Conservation (phyloP, 2,329 filamentous ascomycete genomes). For the Alternaria triticimaculans region DNA sequence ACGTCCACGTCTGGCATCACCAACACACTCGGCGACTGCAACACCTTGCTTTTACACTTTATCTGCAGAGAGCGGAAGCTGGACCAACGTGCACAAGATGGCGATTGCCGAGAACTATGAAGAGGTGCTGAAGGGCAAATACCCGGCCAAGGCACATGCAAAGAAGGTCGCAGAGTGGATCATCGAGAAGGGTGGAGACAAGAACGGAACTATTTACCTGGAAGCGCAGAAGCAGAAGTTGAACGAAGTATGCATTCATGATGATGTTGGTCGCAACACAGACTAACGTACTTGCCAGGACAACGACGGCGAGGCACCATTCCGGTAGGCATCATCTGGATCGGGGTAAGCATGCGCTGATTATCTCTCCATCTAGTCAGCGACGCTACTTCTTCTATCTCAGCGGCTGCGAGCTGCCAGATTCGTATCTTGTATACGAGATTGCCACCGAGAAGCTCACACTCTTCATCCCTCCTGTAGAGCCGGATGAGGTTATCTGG, state of each 20-base stretch:
- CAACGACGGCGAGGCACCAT: conserved; percentile 81
- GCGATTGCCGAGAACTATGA: conserved; percentile 43
- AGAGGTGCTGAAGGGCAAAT: conserved; percentile 62
- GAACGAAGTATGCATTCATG: conserved; percentile 62
- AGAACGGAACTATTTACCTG: conserved; percentile 80
- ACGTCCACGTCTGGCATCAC: neutral
- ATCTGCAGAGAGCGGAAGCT: conserved; percentile 9
- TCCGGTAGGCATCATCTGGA: conserved; percentile 64
- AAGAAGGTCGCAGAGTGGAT: conserved; percentile 83
- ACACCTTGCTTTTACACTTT: conserved; percentile 9
- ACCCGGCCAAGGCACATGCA: conserved; percentile 87
- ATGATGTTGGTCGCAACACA: neutral
- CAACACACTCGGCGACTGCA: neutral
- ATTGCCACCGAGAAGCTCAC: conserved; percentile 75
- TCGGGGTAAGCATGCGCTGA: neutral
- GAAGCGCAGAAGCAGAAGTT: conserved; percentile 83
- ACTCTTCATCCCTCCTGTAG: conserved; percentile 88
- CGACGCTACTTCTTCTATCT: conserved; percentile 95
- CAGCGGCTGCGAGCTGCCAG: conserved; percentile 81
- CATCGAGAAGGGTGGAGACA: conserved; percentile 67
- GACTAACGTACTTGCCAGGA: conserved; percentile 58
- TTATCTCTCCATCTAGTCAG: conserved; percentile 62
- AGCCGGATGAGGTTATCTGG: conserved; percentile 93
- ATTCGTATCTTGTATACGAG: conserved; percentile 83
- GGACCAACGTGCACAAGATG: conserved; percentile 30